Evolutionary conservation across 192 early-diverging fungal genomes (phyloP).

Genomic region (Rhizophagus sp.): DNA sequence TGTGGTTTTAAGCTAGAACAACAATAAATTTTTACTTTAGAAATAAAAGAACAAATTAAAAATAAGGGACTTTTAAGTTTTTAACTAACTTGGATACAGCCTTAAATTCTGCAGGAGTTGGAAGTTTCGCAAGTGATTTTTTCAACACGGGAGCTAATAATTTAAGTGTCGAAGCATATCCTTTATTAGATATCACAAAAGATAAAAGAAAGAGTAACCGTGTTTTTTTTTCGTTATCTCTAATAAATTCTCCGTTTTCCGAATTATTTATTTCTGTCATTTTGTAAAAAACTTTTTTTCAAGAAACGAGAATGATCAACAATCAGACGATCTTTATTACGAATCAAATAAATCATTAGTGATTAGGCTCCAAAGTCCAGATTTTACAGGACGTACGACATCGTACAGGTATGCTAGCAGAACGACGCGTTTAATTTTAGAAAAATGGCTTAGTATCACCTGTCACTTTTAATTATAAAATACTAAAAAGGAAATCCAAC

Average conservation of each 20-base stretch:
- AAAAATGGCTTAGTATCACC: no score
- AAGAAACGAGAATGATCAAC: no score
- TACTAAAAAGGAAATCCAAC: no score
- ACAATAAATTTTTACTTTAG: not conserved
- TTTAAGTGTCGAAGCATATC: not conserved
- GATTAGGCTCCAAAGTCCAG: no score
- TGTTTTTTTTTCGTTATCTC: not conserved
- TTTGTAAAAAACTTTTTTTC: not conserved
- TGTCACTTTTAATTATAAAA: no score
- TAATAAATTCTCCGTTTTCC: not conserved
- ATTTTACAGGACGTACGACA: no score
- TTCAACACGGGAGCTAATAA: not conserved
- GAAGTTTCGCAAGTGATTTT: not conserved
- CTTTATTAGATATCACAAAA: conserved; percentile 6
- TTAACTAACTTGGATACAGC: not conserved
- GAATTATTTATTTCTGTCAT: not conserved
- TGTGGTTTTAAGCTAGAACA: conserved; percentile 15
- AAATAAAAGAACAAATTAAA: not conserved
- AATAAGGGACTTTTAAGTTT: not conserved
- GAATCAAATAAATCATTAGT: no score
- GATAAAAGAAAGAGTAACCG: not conserved
- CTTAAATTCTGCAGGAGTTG: not conserved
- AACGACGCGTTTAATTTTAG: no score
- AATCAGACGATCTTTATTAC: no score
- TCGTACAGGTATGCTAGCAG: no score